Conservation (phyloP, 129 eudicot species). For the Scalesia atractyloides region DNA sequence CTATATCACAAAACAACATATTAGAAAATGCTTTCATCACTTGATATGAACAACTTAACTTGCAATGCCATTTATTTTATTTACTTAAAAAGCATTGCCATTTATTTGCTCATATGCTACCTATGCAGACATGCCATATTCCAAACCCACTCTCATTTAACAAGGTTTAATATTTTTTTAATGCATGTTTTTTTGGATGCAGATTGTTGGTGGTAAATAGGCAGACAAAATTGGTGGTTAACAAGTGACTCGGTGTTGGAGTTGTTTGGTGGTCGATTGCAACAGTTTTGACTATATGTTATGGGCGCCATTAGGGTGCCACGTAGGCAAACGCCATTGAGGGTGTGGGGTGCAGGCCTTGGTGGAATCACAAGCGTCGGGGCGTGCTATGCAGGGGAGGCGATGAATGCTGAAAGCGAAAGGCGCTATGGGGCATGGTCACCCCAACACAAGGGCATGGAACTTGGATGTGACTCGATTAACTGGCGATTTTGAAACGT, state of each 20-base stretch:
- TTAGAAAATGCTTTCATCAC: not conserved
- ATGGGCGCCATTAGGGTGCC: too few species aligned
- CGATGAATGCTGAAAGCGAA: too few species aligned
- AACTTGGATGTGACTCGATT: too few species aligned
- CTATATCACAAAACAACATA: too few species aligned
- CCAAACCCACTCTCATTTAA: not conserved
- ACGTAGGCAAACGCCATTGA: too few species aligned
- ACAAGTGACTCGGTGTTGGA: constrained; percentile 85
- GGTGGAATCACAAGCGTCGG: too few species aligned
- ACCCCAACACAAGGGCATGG: too few species aligned
- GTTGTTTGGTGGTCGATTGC: constrained; percentile 99
- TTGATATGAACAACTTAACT: constrained; percentile 5
- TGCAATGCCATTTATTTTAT: constrained; percentile 11
- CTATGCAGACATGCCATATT: not conserved
- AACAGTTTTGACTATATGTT: constrained; percentile 52
- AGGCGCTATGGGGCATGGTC: too few species aligned
- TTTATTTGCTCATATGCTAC: constrained; percentile 11
- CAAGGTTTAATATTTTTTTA: not conserved
- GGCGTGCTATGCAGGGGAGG: too few species aligned
- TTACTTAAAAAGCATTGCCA: constrained; percentile 2
- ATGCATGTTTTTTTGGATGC: constrained; percentile 22
- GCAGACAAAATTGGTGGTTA: constrained; percentile 98
- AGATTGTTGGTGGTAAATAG: constrained; percentile 98
- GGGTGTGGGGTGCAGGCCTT: too few species aligned
- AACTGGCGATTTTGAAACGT: too few species aligned